Evolutionary conservation across 1,284 basidiomycete species (phyloP).

Genomic region (Clitocybe nebularis): DNA sequence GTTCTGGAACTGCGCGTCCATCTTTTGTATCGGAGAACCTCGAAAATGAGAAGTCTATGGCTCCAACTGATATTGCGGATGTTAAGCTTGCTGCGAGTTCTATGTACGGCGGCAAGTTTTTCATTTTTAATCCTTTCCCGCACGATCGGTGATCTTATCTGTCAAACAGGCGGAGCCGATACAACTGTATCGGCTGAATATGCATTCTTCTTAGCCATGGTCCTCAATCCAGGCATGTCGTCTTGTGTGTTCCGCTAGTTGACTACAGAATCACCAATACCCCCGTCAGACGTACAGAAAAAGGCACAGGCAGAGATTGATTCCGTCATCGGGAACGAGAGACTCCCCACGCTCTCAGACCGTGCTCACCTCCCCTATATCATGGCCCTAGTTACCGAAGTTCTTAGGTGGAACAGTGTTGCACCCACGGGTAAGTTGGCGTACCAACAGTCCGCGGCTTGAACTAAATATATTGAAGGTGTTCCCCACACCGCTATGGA

Average conservation of each 20-base stretch:
- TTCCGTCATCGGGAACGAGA: constrained; percentile 31
- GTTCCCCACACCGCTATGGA: constrained; percentile 31
- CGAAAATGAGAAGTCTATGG: constrained; percentile 24
- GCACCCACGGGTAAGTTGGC: constrained; percentile 22
- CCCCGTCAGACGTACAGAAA: constrained; percentile 33
- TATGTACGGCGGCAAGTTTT: constrained; percentile 32
- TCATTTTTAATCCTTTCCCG: not conserved
- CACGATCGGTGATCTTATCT: too few relatives aligned
- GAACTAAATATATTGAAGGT: constrained; percentile 21
- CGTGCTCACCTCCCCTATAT: constrained; percentile 34
- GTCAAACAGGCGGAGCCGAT: constrained; percentile 36
- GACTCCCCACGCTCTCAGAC: constrained; percentile 38
- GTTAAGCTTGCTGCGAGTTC: constrained; percentile 35
- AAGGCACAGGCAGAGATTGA: constrained; percentile 41
- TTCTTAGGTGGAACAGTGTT: constrained; percentile 37
- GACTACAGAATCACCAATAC: too few relatives aligned
- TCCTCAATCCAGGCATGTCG: constrained; percentile 32
- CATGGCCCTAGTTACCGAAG: constrained; percentile 36
- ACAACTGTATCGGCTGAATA: constrained; percentile 37
- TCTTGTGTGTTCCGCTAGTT: constrained; percentile 8
- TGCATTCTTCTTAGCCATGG: constrained; percentile 38
- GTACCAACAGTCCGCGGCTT: not conserved
- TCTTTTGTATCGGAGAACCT: constrained; percentile 36
- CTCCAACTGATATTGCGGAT: constrained; percentile 29
- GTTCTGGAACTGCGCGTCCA: constrained; percentile 29